Evolutionary conservation across 306 rosid genomes (phyloP), one percentile per base, ranked within the genome.

Genomic region (Begonia peltatifolia): DNA sequence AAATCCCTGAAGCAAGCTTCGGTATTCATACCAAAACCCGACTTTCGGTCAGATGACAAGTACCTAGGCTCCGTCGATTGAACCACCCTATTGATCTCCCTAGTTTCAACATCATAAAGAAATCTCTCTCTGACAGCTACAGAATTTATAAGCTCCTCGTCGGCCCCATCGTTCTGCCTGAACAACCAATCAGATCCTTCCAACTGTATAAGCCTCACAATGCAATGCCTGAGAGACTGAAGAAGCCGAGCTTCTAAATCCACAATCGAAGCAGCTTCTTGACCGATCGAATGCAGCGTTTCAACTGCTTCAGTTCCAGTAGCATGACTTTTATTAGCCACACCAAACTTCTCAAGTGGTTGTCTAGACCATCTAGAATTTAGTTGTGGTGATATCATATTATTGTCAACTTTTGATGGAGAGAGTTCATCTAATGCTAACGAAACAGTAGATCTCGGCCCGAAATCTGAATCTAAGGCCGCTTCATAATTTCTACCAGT

Each of bases 101-200:
- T 72, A 15, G 94, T 63, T 71, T 90, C 99, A 57, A 80, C 77
- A 56, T 92, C 96, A 67, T 68, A 75, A 46, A 79, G 66, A 63
- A 81, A 66, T 64, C 72, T 86, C 75, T 92, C 99, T 79, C 89
- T 73, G 12, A 87, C 83, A 60, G 96, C 99, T 61, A 92, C 93
- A n/a, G 76, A 61, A 46, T 79, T 93, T 42, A 92, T 79, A 23
- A 92, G 78, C 63, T 92, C 96, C 80, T 92, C 99, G 36, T 92
- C 99, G 50, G 71, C 74, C 50, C 99, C 99, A 60, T 76, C 96
- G 63, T 78, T 81, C 67, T 86, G 96, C 23, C 68, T 69, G 64
- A 92, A 92, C 69, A 92, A 59, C 93, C 89, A 83, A 58, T 83
- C 99, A 12, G 99, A 86, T 20, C 99, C 99, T 62, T 92, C 99